phyloP scores from a whole-genome alignment of 2,329 filamentous ascomycete species.

The Neonectria sp. region DNA sequence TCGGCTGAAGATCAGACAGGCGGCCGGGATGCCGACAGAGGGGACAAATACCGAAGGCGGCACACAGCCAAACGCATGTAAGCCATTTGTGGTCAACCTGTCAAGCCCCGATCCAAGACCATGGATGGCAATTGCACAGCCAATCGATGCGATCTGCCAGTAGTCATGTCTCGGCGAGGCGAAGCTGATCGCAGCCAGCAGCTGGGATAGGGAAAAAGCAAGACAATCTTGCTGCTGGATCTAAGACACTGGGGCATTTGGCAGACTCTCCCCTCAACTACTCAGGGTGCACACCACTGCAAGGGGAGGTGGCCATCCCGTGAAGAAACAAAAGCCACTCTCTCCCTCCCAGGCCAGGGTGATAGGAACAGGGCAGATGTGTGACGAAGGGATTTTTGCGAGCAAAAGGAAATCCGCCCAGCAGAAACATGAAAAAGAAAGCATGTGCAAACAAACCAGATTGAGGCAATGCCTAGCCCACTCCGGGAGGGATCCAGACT shows the following conservation, averaged over 20 bases:
- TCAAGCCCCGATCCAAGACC: conserved; percentile 31
- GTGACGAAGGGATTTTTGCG: conserved; percentile 15
- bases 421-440: conserved; percentile 33
- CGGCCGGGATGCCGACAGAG: conserved; percentile 27
- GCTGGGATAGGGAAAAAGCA: conserved; percentile 31
- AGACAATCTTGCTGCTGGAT: conserved; percentile 37
- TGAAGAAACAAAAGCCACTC: conserved; percentile 23
- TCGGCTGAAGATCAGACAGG: conserved; percentile 34
- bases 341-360: conserved; percentile 12
- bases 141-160: conserved; percentile 30
- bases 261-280: conserved; percentile 24
- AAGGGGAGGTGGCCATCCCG: conserved; percentile 14
- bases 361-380: conserved; percentile 12
- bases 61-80: conserved; percentile 34
- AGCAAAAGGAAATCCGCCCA: conserved; percentile 38
- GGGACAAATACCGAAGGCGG: conserved; percentile 31
- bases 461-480: conserved; percentile 41
- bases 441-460: conserved; percentile 36
- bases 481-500: conserved; percentile 28
- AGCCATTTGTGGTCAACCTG: conserved; percentile 36
- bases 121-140: conserved; percentile 25
- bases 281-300: conserved; percentile 4
- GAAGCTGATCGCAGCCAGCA: conserved; percentile 27
- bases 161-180: conserved; percentile 31
- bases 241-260: conserved; percentile 36